Percentiles rank a stretch among this genome's conserved stretches.
These are phyloP conservation scores for Corynascus novoguineensis DNA, from an alignment of 495 filamentous ascomycete genomes.

Conservation along the genomic window DNA sequence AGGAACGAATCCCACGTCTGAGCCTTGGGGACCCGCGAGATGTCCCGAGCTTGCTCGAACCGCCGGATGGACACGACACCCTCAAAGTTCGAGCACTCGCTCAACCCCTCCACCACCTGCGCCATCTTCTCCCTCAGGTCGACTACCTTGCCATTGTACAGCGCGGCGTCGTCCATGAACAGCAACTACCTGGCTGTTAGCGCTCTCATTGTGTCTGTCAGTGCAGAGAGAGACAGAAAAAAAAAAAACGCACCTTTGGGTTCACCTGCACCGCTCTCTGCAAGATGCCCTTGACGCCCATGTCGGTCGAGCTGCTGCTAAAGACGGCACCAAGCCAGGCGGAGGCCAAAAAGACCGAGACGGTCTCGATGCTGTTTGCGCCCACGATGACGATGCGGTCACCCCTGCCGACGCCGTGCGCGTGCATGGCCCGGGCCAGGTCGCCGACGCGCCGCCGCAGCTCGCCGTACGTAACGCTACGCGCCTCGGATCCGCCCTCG, in stretches of 20 bases:
- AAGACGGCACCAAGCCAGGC: slow-evolving; percentile 65
- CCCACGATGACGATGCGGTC: slow-evolving; percentile 68
- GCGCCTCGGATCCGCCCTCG: slow-evolving; percentile 56
- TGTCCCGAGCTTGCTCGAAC: slow-evolving; percentile 55
- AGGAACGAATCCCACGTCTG: slow-evolving; percentile 53
- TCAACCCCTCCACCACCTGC: slow-evolving; percentile 58
- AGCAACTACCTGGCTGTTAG: slow-evolving; percentile 45
- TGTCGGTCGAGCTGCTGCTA: slow-evolving; percentile 69
- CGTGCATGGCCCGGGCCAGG: slow-evolving; percentile 58
- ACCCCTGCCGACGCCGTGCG: slow-evolving; percentile 57
- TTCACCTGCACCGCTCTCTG: slow-evolving; percentile 67
- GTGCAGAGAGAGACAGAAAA: not conserved
- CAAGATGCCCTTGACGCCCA: slow-evolving; percentile 69
- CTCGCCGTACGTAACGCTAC: slow-evolving; percentile 58
- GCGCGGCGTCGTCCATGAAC: slow-evolving; percentile 70
- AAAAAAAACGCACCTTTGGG: slow-evolving; percentile 43
- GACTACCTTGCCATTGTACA: slow-evolving; percentile 72
- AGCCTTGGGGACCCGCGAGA: slow-evolving; percentile 49
- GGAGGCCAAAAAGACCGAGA: slow-evolving; percentile 59
- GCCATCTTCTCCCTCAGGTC: slow-evolving; percentile 68
- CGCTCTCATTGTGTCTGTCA: not conserved
- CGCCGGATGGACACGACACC: slow-evolving; percentile 62
- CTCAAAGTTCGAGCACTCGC: slow-evolving; percentile 51
- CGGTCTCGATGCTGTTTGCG: slow-evolving; percentile 66
- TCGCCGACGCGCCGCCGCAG: slow-evolving; percentile 51